Base-by-base conservation (phyloP, 257 asterid species). In the Salvia splendens region DNA sequence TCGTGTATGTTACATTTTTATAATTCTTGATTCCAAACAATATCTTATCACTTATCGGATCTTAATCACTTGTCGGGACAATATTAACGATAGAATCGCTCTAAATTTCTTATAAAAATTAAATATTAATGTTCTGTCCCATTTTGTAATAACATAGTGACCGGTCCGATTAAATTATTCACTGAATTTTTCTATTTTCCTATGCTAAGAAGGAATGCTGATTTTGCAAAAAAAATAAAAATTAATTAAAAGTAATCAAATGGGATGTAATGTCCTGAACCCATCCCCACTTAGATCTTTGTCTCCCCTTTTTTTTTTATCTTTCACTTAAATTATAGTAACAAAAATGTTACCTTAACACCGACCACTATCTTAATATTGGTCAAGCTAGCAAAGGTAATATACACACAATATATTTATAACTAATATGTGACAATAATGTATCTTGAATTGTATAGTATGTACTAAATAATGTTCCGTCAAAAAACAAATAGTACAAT, bases 241-340 rank as follows among this genome's bases (percentile, higher is more conserved):
- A 24, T 5, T 4, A 24, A 43, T 24, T 24, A 6, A 4, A 40
- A 9, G 68, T 42, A 24, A 24, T 24, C 30, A 28, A 61, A 58
- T 24, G 49, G 50, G 16, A 46, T 9, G 33, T 12, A 28, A 50
- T 45, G 68, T 46, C 65, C 41, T 45, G 35, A 53, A 28, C 70
- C 70, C 61, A 69, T 50, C 30, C 30, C 30, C 30, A 24, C 58
- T 69, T 65, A 68, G 72, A 64, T 74, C 30, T 65, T 58, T 67
- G 73, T 62, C 74, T 53, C 76, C 74, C 30, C 65, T 30, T 41
- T 30, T 15, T 15, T 30, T 66, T 59, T 54, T n/a, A 40, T 50
- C 42, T 36, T 38, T 51, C 36, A n/a, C 4, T 30, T 2, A 58
- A 66, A 24, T 54, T 60, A 59, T 35, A 63, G 48, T 45, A 62